Conservation (phyloP, 2,329 filamentous ascomycete genomes). For the Colletotrichum karsti region DNA sequence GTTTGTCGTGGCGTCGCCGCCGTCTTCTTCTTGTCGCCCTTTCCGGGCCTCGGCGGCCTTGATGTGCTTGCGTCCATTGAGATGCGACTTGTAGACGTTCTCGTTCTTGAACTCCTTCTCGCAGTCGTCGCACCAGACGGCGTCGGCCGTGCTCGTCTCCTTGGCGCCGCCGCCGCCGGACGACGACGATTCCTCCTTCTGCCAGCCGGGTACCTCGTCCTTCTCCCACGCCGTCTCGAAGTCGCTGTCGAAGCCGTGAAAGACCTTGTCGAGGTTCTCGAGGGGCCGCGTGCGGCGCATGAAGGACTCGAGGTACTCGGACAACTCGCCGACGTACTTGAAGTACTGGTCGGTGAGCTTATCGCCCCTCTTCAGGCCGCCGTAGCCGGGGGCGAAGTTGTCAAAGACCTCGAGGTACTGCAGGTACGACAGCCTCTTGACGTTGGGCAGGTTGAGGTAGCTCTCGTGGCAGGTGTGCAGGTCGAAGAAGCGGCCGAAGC, state of each 20-base stretch:
- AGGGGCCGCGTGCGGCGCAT: conserved; percentile 85
- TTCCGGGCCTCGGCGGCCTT: conserved; percentile 78
- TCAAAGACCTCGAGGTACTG: conserved; percentile 96
- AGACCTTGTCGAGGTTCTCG: conserved; percentile 83
- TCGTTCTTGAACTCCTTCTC: conserved; percentile 96
- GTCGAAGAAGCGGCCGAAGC: conserved; percentile 92
- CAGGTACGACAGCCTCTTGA: conserved; percentile 87
- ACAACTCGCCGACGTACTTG: conserved; percentile 82
- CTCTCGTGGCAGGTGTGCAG: conserved; percentile 84
- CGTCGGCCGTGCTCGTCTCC: conserved; percentile 58
- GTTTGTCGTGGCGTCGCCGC: conserved; percentile 36
- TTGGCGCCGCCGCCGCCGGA: conserved; percentile 44
- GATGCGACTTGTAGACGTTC: conserved; percentile 90
- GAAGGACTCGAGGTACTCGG: conserved; percentile 87
- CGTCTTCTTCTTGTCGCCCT: conserved; percentile 51
- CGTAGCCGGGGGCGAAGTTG: conserved; percentile 77
- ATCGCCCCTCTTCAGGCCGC: conserved; percentile 79
- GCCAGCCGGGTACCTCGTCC: conserved; percentile 83
- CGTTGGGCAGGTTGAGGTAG: conserved; percentile 87
- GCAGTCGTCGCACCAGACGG: conserved; percentile 90
- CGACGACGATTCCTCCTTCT: conserved; percentile 60
- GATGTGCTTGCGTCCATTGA: conserved; percentile 92
- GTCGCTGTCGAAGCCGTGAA: conserved; percentile 80
- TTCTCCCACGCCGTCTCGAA: conserved; percentile 86
- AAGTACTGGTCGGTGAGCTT: conserved; percentile 96